Conservation (phyloP, 75 land plant species). For the Selaginella moellendorffii region DNA sequence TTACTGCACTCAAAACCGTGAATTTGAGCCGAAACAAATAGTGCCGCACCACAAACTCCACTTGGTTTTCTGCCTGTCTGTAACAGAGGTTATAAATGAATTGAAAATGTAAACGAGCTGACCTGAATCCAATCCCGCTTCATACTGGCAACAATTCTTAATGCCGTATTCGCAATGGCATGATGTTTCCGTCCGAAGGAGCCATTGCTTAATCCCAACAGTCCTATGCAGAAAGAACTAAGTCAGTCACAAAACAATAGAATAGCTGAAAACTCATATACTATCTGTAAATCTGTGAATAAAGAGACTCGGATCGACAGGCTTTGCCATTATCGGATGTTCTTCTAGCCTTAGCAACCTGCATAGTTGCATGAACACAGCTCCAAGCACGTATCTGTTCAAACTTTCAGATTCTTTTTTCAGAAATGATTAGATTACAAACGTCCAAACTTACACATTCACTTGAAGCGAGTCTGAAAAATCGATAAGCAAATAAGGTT, state of each 20-base stretch:
- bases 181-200: slow-evolving; percentile 17
- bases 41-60: slow-evolving; percentile 95
- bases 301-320: slow-evolving; percentile 87
- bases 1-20: slow-evolving; percentile 67
- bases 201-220: slow-evolving; percentile 9
- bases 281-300: slow-evolving; percentile 76
- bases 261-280: too few relatives aligned
- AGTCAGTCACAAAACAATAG: too few relatives aligned
- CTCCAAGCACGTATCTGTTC: slow-evolving; percentile 83
- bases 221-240: slow-evolving; percentile 5
- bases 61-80: slow-evolving; percentile 98
- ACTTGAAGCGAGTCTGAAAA: slow-evolving; percentile 62
- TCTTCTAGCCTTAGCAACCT: slow-evolving; percentile 46
- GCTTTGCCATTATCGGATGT: slow-evolving; percentile 61
- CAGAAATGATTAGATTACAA: background rate
- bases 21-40: slow-evolving; percentile 73
- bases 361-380: slow-evolving; percentile 93
- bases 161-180: slow-evolving; percentile 47
- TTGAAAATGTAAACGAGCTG: background rate
- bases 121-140: slow-evolving; percentile 98
- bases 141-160: slow-evolving; percentile 84
- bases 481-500: slow-evolving; percentile 81
- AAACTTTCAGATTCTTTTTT: slow-evolving; percentile 1
- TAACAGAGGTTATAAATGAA: slow-evolving; percentile 1
- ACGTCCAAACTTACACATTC: slow-evolving; percentile 58